Evolutionary conservation across 78 protist genomes (phyloP), one percentile per base, ranked within the genome.

Genomic region (Goniomonas avonlea): DNA sequence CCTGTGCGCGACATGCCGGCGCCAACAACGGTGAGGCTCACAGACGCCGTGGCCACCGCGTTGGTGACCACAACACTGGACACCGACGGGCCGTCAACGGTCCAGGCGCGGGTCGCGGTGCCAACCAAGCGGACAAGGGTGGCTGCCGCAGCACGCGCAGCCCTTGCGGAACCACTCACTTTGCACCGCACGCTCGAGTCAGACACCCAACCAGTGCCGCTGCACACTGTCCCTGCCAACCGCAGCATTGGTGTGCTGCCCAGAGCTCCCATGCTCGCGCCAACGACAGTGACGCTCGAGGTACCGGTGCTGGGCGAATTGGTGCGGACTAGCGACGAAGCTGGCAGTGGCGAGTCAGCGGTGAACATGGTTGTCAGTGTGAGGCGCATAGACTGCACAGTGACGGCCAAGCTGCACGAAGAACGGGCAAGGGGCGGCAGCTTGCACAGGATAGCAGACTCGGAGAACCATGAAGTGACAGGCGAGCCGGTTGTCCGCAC

Each of bases 161-260:
- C 70, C 70, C 43, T 31, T 18, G 21, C 43, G 48, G 48, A 38
- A 1, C 9, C 47, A n/a, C 38, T 25, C 70, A n/a, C 2, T 43
- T 20, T 9, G 45, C 70, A 61, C 70, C 43, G 70, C 70, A 61
- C 70, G n/a, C 48, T 37, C 43, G 70, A 37, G 34, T 61, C 70
- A 38, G 70, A 21, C 43, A 20, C 70, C 70, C 70, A 61, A 38
- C 21, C 47, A 18, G 70, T 61, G 29, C 43, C 70, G 48, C 37
- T 43, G 70, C 70, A 61, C 43, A 7, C 70, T 13, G 47, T 61
- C 43, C 2, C 45, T 0, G 48, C 70, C 17, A 21, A 13, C 40
- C 38, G 21, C 70, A 61, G 20, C 43, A 13, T 35, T n/a, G 21
- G 15, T 8, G 37, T 61, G 37, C 17, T 37, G n/a, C 47, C 70